Evolutionary conservation across 805 yeast genomes (phyloP).

Genomic region (Kluyveromyces dobzhanskii): DNA sequence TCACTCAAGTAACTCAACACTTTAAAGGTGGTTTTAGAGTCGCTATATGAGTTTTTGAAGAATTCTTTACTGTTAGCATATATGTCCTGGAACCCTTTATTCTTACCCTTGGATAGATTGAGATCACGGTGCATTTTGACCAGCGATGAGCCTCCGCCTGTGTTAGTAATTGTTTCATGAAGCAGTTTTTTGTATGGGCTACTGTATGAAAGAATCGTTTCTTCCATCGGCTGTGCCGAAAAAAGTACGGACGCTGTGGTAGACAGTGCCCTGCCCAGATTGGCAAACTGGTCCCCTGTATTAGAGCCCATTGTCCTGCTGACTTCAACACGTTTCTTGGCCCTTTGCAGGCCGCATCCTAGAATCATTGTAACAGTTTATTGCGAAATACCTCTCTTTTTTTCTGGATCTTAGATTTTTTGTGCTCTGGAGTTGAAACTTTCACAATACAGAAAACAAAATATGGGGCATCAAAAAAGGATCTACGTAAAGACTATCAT

Average conservation of each 20-base stretch:
- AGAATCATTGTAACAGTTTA: no score
- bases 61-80: slow-evolving; percentile 31
- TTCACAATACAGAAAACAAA: no score
- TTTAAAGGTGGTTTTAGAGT: slow-evolving; percentile 36
- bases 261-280: slow-evolving; percentile 41
- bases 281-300: slow-evolving; percentile 23
- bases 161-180: slow-evolving; percentile 19
- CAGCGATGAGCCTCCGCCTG: slow-evolving; percentile 13
- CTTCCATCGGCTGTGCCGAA: slow-evolving; percentile 33
- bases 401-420: no score
- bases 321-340: slow-evolving; percentile 3
- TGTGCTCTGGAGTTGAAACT: no score
- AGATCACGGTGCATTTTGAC: slow-evolving; percentile 6
- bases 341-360: no score
- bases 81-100: slow-evolving; percentile 19
- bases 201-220: slow-evolving; percentile 26
- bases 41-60: slow-evolving; percentile 31
- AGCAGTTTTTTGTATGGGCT: slow-evolving; percentile 26
- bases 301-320: slow-evolving; percentile 11
- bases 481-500: no score
- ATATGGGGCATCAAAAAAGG: no score
- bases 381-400: no score
- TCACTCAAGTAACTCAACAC: slow-evolving; percentile 51
- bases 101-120: slow-evolving; percentile 5
- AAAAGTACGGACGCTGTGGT: slow-evolving; percentile 50